A percentile compares a stretch with the other conserved stretches of the same genome.
These are phyloP conservation scores for Cystofilobasidium bisporidii DNA, from an alignment of 768 basidiomycete genomes.

Conservation along the genomic window DNA sequence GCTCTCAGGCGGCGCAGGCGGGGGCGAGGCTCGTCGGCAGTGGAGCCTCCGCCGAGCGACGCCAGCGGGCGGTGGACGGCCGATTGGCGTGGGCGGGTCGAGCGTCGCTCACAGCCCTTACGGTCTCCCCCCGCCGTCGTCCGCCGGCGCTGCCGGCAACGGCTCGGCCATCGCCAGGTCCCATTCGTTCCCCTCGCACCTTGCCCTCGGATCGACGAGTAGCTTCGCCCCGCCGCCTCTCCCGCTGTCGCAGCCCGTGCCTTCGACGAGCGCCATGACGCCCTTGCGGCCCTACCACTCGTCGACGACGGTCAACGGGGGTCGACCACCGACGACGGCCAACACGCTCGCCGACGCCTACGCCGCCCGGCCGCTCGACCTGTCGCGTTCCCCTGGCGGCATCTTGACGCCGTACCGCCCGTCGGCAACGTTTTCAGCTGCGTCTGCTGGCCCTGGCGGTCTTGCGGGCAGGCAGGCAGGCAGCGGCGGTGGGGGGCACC, in stretches of 20 bases:
- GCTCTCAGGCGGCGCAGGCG: not conserved
- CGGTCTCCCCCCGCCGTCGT: no score
- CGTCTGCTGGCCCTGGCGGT: not conserved
- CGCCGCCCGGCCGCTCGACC: not conserved
- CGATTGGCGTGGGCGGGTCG: no score
- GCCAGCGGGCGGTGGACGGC: not conserved
- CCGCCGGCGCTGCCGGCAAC: no score
- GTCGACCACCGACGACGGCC: no score
- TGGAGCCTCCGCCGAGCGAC: not conserved
- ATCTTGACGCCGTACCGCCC: not conserved
- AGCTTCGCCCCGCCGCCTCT: not conserved
- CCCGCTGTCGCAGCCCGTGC: no score
- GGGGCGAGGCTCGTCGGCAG: not conserved
- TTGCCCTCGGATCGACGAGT: not conserved
- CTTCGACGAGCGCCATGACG: not conserved
- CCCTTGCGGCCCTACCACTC: not conserved
- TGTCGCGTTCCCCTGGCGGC: not conserved
- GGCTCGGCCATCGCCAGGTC: not conserved
- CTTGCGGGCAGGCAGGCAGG: no score
- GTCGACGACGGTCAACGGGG: not conserved
- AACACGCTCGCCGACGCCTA: not conserved
- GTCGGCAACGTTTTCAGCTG: not conserved
- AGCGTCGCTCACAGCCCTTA: no score
- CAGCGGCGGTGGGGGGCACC: no score
- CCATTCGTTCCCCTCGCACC: not conserved